Percentiles rank a stretch among this genome's conserved stretches.
Evolutionary conservation across 768 basidiomycete species (phyloP).

Genomic region (Amanita pallidorosea): DNA sequence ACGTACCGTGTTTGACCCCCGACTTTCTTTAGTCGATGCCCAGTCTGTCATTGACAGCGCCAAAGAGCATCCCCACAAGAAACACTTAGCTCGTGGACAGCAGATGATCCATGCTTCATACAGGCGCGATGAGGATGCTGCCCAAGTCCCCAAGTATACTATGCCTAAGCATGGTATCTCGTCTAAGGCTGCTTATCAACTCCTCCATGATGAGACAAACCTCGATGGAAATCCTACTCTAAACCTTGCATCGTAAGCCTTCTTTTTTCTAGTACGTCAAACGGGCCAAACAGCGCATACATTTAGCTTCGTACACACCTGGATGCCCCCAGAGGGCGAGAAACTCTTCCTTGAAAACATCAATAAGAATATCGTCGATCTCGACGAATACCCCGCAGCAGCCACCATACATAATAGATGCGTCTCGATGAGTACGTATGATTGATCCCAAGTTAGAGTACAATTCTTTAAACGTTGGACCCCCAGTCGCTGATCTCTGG

Average conservation of each 20-base stretch:
- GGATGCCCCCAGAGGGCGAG: constrained; percentile 44
- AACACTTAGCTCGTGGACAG: constrained; percentile 18
- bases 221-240: constrained; percentile 48
- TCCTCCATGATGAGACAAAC: constrained; percentile 44
- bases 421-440: constrained; percentile 38
- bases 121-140: constrained; percentile 29
- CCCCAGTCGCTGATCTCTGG: constrained; percentile 46
- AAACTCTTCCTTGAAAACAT: constrained; percentile 54
- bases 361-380: constrained; percentile 54
- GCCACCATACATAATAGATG: constrained; percentile 42
- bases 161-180: constrained; percentile 33
- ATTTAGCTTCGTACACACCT: constrained; percentile 41
- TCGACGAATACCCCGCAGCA: constrained; percentile 57
- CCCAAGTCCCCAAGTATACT: constrained; percentile 31
- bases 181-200: constrained; percentile 34
- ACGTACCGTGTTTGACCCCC: not conserved
- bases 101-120: constrained; percentile 21
- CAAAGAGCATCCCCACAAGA: constrained; percentile 28
- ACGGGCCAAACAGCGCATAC: not conserved
- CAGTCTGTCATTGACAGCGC: constrained; percentile 33
- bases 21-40: constrained; percentile 29
- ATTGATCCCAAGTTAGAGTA: not conserved
- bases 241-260: constrained; percentile 55
- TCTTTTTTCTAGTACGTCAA: not conserved
- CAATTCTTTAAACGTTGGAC: constrained; percentile 3